Evolutionary conservation across 176 grass and related monocot genomes (phyloP), one percentile per base, ranked within the genome.

Genomic region (Oryza coarctata): DNA sequence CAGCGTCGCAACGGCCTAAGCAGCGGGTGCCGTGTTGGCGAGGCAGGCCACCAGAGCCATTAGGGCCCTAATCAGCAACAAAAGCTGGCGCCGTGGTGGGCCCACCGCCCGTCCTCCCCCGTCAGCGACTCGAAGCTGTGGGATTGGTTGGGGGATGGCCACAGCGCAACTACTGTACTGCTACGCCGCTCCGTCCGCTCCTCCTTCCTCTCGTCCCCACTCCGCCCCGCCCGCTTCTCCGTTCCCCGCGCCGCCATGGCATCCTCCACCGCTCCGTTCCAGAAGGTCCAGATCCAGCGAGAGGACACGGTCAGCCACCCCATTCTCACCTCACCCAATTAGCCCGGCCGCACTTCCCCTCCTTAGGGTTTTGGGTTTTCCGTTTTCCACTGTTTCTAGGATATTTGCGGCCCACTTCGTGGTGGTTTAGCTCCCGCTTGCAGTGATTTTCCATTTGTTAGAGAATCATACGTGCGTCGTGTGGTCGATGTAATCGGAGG

Each of bases 221-320:
- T 50, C 84, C 71, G 65, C 66, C 68, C 84, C 6, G 8, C 81
- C 73, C 58, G 32, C 44, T 8, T 30, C 50, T 8, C 57, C 50
- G 60, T 65, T 33, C 31, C 55, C 74, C 70, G 83, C 61, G 77
- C 88, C 32, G 66, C 87, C 83, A 90, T 90, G 85, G 85, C 86
- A 60, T 47, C 94, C 11, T 76, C 86, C 29, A 63, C 84, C 9
- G 20, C 84, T 35, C 35, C 82, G 31, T 91, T 95, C 70, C 90
- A 91, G 40, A 95, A 89, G 85, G 71, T 97, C 83, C 92, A 92
- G 75, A 94, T 97, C 85, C 89, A 97, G 77, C 89, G 94, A 63
- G 94, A 91, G 57, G 91, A 88, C 69, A 88, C 88, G 17, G 94
- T 94, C n/a, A 68, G 87, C 35, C 41, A 9, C 27, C 36, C 8